phyloP scores from a whole-genome alignment of 176 grass and related monocot genomes.

The Oryza longistaminata region DNA sequence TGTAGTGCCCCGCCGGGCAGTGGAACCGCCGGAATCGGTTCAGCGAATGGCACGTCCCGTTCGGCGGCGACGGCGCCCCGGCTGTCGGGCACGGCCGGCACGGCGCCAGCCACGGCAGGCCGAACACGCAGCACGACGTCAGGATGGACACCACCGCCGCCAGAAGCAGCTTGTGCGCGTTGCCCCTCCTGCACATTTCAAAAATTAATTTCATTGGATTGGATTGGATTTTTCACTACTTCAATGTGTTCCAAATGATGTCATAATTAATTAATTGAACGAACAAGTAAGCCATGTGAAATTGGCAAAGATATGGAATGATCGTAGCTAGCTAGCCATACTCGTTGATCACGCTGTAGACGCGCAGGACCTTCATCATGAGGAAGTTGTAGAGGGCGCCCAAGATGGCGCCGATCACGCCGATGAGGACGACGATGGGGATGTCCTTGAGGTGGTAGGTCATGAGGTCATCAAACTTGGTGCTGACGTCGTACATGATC shows the following conservation, averaged over 20 bases:
- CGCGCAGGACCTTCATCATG: slow-evolving; percentile 63
- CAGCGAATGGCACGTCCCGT: slow-evolving; percentile 52
- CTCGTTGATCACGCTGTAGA: slow-evolving; percentile 77
- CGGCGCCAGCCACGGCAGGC: slow-evolving; percentile 74
- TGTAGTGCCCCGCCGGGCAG: slow-evolving; percentile 74
- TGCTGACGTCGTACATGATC: slow-evolving; percentile 91
- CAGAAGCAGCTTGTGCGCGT: slow-evolving; percentile 62
- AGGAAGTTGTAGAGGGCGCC: slow-evolving; percentile 90
- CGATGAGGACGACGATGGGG: slow-evolving; percentile 82
- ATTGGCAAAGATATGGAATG: not conserved
- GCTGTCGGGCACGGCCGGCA: slow-evolving; percentile 65
- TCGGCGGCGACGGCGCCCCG: not conserved
- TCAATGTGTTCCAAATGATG: too few species aligned
- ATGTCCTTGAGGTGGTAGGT: slow-evolving; percentile 85
- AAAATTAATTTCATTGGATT: not conserved
- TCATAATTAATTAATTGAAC: not conserved
- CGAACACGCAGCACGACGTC: slow-evolving; percentile 61
- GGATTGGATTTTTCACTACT: too few species aligned
- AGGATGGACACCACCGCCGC: slow-evolving; percentile 64
- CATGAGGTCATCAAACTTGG: slow-evolving; percentile 50
- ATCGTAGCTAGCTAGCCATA: slow-evolving; percentile 13
- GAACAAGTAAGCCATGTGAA: not conserved
- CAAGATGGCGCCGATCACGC: slow-evolving; percentile 71
- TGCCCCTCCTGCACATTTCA: slow-evolving; percentile 57
- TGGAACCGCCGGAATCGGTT: slow-evolving; percentile 75